These are phyloP conservation scores for Colletotrichum brevisporum DNA, from an alignment of 2,329 filamentous ascomycete species.

Conservation along the genomic window DNA sequence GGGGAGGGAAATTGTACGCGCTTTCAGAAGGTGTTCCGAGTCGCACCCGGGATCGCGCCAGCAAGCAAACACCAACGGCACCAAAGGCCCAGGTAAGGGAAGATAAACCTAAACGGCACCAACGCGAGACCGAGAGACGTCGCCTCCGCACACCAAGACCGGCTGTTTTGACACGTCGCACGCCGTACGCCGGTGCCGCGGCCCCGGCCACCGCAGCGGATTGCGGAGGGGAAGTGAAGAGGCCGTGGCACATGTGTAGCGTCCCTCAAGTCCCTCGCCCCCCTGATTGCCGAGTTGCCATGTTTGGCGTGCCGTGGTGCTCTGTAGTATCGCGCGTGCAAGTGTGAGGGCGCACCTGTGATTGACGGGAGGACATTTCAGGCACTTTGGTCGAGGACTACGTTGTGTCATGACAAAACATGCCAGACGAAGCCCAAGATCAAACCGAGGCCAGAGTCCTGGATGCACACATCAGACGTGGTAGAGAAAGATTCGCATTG, in stretches of 20 bases:
- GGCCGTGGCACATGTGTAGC: not conserved
- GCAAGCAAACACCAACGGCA: no score
- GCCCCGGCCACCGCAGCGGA: not conserved
- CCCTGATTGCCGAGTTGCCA: not conserved
- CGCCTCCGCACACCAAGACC: not conserved
- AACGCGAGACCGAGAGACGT: no score
- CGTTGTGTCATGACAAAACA: not conserved
- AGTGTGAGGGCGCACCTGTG: not conserved
- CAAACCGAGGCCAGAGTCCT: no score
- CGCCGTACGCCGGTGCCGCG: not conserved
- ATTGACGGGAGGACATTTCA: not conserved
- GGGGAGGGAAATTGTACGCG: no score
- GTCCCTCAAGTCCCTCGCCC: not conserved
- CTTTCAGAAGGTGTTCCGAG: no score
- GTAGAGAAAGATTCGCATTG: no score
- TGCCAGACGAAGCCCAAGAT: no score
- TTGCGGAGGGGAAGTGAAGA: not conserved
- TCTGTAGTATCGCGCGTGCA: no score
- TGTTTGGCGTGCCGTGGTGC: not conserved
- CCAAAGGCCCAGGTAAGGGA: no score
- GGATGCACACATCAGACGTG: no score
- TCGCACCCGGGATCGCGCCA: no score
- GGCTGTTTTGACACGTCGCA: slow-evolving; percentile 1
- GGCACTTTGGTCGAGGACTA: not conserved
- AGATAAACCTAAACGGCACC: no score